A percentile compares a stretch with the other conserved stretches of the same genome.
These are phyloP conservation scores for Rhodotorula glutinis DNA, from an alignment of 1,284 basidiomycete species.

Conservation along the genomic window DNA sequence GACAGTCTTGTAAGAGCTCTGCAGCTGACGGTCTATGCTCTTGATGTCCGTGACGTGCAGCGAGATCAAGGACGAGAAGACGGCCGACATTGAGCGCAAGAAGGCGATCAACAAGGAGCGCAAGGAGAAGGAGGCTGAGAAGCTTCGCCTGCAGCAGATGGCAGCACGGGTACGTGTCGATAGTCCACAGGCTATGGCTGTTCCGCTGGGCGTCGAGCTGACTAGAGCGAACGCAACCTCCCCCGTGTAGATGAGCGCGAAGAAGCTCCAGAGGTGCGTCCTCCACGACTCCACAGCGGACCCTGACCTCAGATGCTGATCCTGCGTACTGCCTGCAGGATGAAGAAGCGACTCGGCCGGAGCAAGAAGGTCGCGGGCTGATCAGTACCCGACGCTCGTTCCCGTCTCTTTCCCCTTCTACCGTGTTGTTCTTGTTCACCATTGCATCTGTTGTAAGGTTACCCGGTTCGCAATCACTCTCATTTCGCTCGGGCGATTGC, in stretches of 20 bases:
- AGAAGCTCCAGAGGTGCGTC: conserved; percentile 41
- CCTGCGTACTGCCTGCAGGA: not conserved
- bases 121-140: conserved; percentile 38
- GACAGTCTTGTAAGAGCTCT: too few relatives aligned
- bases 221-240: too few relatives aligned
- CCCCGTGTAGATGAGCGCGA: conserved; percentile 41
- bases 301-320: not conserved
- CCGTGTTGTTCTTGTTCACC: not conserved
- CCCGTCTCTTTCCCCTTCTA: not conserved
- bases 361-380: conserved; percentile 40
- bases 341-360: conserved; percentile 43
- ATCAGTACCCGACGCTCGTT: too few relatives aligned
- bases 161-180: conserved; percentile 7
- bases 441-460: not conserved
- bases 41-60: conserved; percentile 17
- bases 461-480: not conserved
- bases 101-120: conserved; percentile 35
- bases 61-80: conserved; percentile 42
- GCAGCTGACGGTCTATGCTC: not conserved
- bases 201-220: not conserved
- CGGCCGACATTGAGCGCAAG: conserved; percentile 37
- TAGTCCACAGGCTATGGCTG: too few relatives aligned
- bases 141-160: conserved; percentile 40
- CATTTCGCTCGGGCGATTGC: not conserved
- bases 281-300: too few relatives aligned